Conservation (phyloP, 176 grass and related monocot species). For the Lolium multiflorum region DNA sequence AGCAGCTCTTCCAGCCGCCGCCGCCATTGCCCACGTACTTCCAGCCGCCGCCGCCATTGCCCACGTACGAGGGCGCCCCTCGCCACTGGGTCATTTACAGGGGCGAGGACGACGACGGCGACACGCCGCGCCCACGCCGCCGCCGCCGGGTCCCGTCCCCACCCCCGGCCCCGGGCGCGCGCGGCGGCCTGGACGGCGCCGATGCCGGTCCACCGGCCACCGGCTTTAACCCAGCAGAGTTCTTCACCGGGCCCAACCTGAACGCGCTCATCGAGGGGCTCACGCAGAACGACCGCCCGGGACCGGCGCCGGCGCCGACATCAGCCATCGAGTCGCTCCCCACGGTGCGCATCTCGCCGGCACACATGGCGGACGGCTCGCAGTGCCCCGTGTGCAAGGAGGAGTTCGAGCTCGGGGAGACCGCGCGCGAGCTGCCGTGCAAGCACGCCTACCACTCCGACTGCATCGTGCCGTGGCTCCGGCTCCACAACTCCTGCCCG, state of each 20-base stretch:
- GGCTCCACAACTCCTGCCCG: conserved; percentile 87
- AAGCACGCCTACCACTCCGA: conserved; percentile 91
- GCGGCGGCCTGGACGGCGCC: too few species aligned
- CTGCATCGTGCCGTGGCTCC: conserved; percentile 92
- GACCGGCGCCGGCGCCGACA: conserved; percentile 57
- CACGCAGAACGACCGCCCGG: conserved; percentile 83
- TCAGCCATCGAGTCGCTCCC: conserved; percentile 74
- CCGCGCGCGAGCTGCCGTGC: conserved; percentile 91
- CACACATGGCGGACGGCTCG: conserved; percentile 63
- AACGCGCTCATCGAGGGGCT: conserved; percentile 68
- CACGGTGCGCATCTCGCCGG: conserved; percentile 61
- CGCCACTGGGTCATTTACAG: conserved; percentile 51
- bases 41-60: conserved; percentile 25
- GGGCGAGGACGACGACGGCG: not conserved
- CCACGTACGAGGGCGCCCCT: conserved; percentile 48
- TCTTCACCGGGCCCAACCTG: conserved; percentile 63
- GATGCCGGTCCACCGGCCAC: not conserved
- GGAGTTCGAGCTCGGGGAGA: conserved; percentile 83
- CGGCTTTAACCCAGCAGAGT: conserved; percentile 47
- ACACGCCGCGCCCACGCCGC: not conserved
- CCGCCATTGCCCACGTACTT: conserved; percentile 44
- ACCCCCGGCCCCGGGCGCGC: conserved; percentile 16
- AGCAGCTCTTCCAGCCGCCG: conserved; percentile 45
- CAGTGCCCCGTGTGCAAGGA: conserved; percentile 97
- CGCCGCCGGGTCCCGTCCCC: conserved; percentile 37